These are phyloP conservation scores for Lodderomyces oxycetoniae DNA, from an alignment of 1,139 yeast species.

Conservation along the genomic window DNA sequence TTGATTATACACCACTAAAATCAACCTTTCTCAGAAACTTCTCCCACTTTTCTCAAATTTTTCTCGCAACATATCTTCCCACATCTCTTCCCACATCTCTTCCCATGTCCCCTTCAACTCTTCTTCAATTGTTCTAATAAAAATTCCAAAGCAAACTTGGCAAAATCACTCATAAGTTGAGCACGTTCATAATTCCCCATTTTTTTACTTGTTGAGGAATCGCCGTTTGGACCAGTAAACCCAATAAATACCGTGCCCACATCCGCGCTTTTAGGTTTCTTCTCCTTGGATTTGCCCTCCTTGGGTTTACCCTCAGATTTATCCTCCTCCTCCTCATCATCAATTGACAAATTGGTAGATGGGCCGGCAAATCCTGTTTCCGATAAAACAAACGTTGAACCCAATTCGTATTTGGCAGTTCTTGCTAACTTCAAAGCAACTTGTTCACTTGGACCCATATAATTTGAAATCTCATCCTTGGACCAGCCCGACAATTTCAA, in stretches of 20 bases:
- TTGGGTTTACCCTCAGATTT: constrained; percentile 12
- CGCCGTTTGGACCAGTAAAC: constrained; percentile 62
- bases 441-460: constrained; percentile 77
- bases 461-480: constrained; percentile 58
- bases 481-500: constrained; percentile 77
- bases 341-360: constrained; percentile 41
- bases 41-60: no score
- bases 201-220: constrained; percentile 42
- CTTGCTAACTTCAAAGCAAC: constrained; percentile 77
- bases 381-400: constrained; percentile 74
- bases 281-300: constrained; percentile 7
- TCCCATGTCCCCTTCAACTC: no score
- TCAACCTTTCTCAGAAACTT: no score
- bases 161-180: constrained; percentile 70
- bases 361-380: constrained; percentile 92
- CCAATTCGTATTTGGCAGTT: constrained; percentile 72
- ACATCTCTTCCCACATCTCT: no score
- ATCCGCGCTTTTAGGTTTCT: neutral
- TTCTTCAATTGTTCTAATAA: constrained; percentile 39
- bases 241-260: constrained; percentile 74
- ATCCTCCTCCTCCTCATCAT: constrained; percentile 13
- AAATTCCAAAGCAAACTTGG: constrained; percentile 59
- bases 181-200: constrained; percentile 53
- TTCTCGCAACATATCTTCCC: no score
- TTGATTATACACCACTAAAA: no score